These are phyloP conservation scores for Tilletia caries DNA, from an alignment of 1,284 basidiomycete genomes.

Conservation along the genomic window DNA sequence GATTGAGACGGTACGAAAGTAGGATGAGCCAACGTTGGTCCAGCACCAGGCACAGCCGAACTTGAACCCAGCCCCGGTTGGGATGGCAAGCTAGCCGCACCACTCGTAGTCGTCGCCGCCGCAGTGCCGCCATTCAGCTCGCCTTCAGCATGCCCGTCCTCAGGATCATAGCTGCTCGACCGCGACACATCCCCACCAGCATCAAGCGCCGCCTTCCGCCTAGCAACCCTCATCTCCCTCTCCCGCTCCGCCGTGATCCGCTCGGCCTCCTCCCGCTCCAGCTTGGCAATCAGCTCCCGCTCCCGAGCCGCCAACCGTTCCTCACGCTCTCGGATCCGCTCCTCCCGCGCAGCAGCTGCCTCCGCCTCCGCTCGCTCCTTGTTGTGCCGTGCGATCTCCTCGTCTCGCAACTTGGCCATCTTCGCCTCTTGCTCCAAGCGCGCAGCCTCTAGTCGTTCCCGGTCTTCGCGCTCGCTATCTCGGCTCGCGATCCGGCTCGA, in stretches of 20 bases:
- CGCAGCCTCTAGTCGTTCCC: constrained; percentile 53
- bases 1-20: too few species aligned
- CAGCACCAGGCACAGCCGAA: too few species aligned
- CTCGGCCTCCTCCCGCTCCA: constrained; percentile 39
- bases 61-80: too few species aligned
- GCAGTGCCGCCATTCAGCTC: too few species aligned
- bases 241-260: constrained; percentile 31
- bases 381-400: constrained; percentile 60
- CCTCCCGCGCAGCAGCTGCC: constrained; percentile 56
- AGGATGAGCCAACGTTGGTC: too few species aligned
- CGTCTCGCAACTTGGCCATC: constrained; percentile 58
- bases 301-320: constrained; percentile 54
- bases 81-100: too few species aligned
- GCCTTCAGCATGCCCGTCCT: neutral
- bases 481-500: constrained; percentile 72
- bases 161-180: neutral
- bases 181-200: neutral
- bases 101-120: too few species aligned
- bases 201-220: constrained; percentile 58
- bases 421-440: constrained; percentile 55
- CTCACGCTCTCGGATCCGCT: constrained; percentile 54
- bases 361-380: constrained; percentile 56
- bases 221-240: constrained; percentile 61
- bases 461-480: constrained; percentile 63
- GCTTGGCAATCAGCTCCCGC: constrained; percentile 42